Evolutionary conservation across 805 yeast species (phyloP).

Genomic region (Starmerella sp.): DNA sequence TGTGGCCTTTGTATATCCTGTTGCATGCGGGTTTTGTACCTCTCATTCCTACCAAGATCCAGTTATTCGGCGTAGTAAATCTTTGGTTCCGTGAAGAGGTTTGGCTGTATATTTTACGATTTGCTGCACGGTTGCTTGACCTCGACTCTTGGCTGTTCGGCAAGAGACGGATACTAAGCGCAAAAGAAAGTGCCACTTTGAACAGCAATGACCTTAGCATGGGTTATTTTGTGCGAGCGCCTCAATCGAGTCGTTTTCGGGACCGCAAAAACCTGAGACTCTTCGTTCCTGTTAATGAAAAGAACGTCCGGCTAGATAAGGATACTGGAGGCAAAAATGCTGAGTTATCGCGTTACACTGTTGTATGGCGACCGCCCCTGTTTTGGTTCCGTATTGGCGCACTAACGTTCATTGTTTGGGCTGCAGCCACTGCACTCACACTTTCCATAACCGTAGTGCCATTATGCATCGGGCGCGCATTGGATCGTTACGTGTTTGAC

Average conservation of each 20-base stretch:
- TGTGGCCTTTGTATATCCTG: conserved; percentile 14
- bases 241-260: conserved; percentile 53
- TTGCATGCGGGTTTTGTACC: conserved; percentile 1
- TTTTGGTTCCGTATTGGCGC: conserved; percentile 49
- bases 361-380: conserved; percentile 79
- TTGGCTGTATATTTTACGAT: conserved; percentile 22
- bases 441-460: conserved; percentile 13
- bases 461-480: conserved; percentile 13
- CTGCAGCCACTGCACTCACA: not conserved
- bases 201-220: conserved; percentile 54
- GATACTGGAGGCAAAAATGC: conserved; percentile 33
- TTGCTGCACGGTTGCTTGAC: conserved; percentile 11
- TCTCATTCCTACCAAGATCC: conserved; percentile 40
- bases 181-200: conserved; percentile 31
- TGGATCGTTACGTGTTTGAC: conserved; percentile 4
- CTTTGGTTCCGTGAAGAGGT: conserved; percentile 37
- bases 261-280: conserved; percentile 51
- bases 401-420: conserved; percentile 40
- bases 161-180: conserved; percentile 35
- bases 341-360: conserved; percentile 41
- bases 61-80: conserved; percentile 46
- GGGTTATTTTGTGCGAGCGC: conserved; percentile 78
- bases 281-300: conserved; percentile 74
- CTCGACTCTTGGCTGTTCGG: conserved; percentile 32
- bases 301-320: conserved; percentile 38